Base-by-base conservation (phyloP, 1,284 basidiomycete genomes). In the Leccinum subatratum region DNA sequence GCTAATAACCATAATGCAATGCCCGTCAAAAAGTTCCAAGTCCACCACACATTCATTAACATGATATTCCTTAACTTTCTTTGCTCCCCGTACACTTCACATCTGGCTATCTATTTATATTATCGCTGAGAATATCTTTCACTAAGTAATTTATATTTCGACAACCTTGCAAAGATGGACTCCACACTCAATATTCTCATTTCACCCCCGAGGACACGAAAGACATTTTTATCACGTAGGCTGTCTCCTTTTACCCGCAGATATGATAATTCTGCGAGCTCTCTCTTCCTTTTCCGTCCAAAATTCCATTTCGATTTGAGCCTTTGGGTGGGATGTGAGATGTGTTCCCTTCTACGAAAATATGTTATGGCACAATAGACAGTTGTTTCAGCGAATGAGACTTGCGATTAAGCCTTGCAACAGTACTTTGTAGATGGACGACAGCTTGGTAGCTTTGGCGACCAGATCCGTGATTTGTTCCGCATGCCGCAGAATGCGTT, bases 381-480 rank as follows among this genome's bases (percentile, higher is more conserved):
- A n/a, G n/a, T n/a, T n/a, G n/a, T n/a, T n/a, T n/a, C n/a, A n/a
- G n/a, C 37, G 12, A 25, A 9, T 61, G 30, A 25, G 30, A 81
- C 91, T 73, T 73, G 94, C 93, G 66, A 87, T 92, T 56, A 96
- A 78, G 45, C 87, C 88, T 73, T 90, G 90, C 61, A 96, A 81
- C 16, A 97, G 79, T 9, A 84, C 80, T 67, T 94, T 92, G 74
- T 91, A 97, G 54, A 92, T 82, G 4, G 83, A 84, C 4, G 88
- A 89, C 66, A 91, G 84, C 66, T 89, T 88, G 2, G 87, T 90
- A 8, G 89, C 88, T 72, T 82, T 87, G 54, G 87, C 82, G 1
- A 85, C 79, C 0, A 82, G 75, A 70, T 94, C 90, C 28, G 81
- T 82, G 63, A 89, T 84, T 70, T 89, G 90, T 61, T 84, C 82